Conservation (phyloP, 2,329 filamentous ascomycete genomes). For the Neoscytalidium dimidiatum region DNA sequence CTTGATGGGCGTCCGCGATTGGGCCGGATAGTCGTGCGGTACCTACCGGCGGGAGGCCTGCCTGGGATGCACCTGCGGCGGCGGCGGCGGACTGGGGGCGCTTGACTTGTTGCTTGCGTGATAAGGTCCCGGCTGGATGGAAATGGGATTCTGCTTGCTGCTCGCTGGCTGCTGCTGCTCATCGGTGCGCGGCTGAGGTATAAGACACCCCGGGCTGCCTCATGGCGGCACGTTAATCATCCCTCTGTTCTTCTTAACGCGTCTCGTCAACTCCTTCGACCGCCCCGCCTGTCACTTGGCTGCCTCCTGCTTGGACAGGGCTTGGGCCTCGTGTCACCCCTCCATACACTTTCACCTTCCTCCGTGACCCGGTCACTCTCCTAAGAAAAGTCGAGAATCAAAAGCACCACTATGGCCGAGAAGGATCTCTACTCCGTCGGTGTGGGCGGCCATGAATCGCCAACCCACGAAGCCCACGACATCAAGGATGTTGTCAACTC, state of each 20-base stretch:
- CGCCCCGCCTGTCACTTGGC: not conserved
- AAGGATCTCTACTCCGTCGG: conserved; percentile 10
- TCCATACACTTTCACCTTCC: not conserved
- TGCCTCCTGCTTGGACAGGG: not conserved
- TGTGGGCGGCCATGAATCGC: not conserved
- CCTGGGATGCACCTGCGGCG: not conserved
- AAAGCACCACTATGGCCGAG: not conserved
- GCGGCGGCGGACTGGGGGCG: not conserved
- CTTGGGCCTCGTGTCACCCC: not conserved
- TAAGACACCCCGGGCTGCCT: not conserved
- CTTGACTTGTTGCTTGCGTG: not conserved
- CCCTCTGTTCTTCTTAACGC: not conserved
- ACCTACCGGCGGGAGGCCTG: conserved; percentile 4
- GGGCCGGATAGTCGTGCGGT: not conserved
- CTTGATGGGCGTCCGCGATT: not conserved
- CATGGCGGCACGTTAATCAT: not conserved
- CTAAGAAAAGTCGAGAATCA: not conserved
- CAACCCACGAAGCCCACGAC: conserved; percentile 17
- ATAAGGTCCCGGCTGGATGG: conserved; percentile 7
- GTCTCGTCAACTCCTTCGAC: not conserved
- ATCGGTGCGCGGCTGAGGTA: not conserved
- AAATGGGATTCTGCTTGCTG: not conserved
- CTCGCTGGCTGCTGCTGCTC: not conserved
- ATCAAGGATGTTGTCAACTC: conserved; percentile 29
- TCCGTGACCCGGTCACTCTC: not conserved